Percentiles rank a stretch among this genome's conserved stretches.
These are phyloP conservation scores for Pythium chondricola DNA, from an alignment of 352 stramenopile genomes.

Conservation along the genomic window DNA sequence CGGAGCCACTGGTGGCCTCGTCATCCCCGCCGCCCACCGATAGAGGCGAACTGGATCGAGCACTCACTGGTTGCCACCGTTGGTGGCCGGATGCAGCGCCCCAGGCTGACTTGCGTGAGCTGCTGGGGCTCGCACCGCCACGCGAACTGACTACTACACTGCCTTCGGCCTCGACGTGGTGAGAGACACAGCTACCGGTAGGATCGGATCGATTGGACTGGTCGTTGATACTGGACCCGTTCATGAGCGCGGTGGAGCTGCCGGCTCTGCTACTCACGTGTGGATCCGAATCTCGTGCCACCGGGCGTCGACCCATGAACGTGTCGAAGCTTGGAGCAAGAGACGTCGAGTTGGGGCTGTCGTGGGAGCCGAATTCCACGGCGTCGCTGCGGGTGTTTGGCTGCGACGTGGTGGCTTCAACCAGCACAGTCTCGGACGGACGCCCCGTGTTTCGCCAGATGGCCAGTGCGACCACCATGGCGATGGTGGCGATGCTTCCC, in stretches of 20 bases:
- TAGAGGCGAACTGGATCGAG: neutral
- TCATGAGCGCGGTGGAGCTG: slow-evolving; percentile 12
- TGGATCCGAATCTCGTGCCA: slow-evolving; percentile 3
- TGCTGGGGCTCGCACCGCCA: too few relatives aligned
- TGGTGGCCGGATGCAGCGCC: neutral
- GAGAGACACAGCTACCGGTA: too few relatives aligned
- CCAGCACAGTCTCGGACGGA: too few relatives aligned
- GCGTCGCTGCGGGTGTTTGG: slow-evolving; percentile 2
- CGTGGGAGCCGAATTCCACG: slow-evolving; percentile 11
- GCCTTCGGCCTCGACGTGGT: too few relatives aligned
- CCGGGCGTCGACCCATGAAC: slow-evolving; percentile 12
- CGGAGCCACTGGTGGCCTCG: neutral
- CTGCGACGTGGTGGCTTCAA: neutral
- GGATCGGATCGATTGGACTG: slow-evolving; percentile 11
- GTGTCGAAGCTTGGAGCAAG: slow-evolving; percentile 6
- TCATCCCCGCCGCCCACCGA: neutral
- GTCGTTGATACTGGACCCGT: slow-evolving; percentile 10
- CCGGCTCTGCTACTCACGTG: slow-evolving; percentile 14
- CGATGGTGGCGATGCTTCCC: neutral
- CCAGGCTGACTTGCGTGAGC: slow-evolving; percentile 1
- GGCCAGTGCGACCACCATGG: neutral
- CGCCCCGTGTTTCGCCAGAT: slow-evolving; percentile 14
- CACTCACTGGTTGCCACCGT: neutral
- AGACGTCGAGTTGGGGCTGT: slow-evolving; percentile 7
- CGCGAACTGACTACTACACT: too few relatives aligned